Evolutionary conservation across 176 grass and related monocot species (phyloP).

Genomic region (Thinopyrum elongatum): DNA sequence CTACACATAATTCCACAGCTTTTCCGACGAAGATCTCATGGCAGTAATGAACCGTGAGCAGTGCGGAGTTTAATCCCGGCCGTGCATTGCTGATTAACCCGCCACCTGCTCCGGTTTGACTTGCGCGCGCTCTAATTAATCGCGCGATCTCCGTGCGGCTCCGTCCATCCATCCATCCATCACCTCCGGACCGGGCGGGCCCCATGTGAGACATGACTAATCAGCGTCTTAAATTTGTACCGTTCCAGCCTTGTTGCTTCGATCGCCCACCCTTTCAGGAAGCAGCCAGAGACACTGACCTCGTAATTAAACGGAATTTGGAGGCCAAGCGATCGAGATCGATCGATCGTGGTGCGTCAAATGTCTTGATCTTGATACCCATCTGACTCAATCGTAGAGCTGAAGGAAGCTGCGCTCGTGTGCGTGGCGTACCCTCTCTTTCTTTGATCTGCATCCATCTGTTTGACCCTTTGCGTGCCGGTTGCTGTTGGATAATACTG

Average conservation of each 20-base stretch:
- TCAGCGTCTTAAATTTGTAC: background rate
- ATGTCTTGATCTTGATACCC: background rate
- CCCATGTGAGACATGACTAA: background rate
- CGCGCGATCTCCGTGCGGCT: background rate
- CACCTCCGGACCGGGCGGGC: background rate
- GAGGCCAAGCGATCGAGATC: constrained; percentile 24
- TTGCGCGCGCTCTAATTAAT: background rate
- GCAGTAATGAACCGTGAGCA: background rate
- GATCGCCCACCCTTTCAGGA: background rate
- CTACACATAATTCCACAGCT: no score
- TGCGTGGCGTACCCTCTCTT: background rate
- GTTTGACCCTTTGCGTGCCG: background rate
- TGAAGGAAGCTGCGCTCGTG: background rate
- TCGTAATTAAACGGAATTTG: constrained; percentile 13
- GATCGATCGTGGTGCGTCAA: background rate
- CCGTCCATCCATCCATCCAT: background rate
- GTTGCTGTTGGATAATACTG: background rate
- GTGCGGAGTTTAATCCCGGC: constrained; percentile 6
- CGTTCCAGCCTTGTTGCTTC: background rate
- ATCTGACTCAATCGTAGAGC: constrained; percentile 30
- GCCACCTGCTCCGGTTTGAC: constrained; percentile 14
- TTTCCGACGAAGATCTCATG: background rate
- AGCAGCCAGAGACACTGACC: background rate
- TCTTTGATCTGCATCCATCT: background rate
- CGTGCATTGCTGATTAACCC: background rate